A percentile compares a stretch with the other conserved stretches of the same genome.
Evolutionary conservation across 768 basidiomycete genomes (phyloP).

Genomic region (Pleurotus cornucopiae): DNA sequence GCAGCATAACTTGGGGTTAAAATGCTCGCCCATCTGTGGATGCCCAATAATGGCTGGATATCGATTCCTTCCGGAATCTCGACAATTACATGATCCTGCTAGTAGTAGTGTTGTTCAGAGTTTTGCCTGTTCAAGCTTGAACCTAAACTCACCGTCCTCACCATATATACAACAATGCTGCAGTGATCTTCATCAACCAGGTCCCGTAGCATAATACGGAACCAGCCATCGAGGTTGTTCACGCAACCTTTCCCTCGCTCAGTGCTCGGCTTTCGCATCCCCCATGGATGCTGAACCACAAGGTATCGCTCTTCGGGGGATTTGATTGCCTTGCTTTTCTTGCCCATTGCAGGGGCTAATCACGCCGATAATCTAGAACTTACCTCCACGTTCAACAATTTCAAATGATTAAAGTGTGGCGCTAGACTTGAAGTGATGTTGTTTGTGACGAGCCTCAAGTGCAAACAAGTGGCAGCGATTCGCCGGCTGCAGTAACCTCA

Average conservation of each 20-base stretch:
- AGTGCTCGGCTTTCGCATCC: neutral
- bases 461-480: too few relatives aligned
- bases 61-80: neutral
- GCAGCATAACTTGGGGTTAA: neutral
- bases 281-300: neutral
- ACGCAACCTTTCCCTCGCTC: neutral
- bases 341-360: neutral
- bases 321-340: constrained; percentile 1
- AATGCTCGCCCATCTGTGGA: neutral
- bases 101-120: neutral
- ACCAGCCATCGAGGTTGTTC: constrained; percentile 7
- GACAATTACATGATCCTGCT: constrained; percentile 4
- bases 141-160: neutral
- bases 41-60: neutral
- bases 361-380: too few relatives aligned
- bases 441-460: too few relatives aligned
- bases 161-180: neutral
- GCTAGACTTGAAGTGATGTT: too few relatives aligned
- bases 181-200: neutral
- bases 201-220: constrained; percentile 3
- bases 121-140: neutral
- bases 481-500: neutral
- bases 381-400: too few relatives aligned
- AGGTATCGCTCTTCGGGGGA: neutral
- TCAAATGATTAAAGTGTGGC: too few relatives aligned